These are phyloP conservation scores for Ophiostoma angusticollis DNA, from an alignment of 2,329 filamentous ascomycete genomes.

Conservation along the genomic window DNA sequence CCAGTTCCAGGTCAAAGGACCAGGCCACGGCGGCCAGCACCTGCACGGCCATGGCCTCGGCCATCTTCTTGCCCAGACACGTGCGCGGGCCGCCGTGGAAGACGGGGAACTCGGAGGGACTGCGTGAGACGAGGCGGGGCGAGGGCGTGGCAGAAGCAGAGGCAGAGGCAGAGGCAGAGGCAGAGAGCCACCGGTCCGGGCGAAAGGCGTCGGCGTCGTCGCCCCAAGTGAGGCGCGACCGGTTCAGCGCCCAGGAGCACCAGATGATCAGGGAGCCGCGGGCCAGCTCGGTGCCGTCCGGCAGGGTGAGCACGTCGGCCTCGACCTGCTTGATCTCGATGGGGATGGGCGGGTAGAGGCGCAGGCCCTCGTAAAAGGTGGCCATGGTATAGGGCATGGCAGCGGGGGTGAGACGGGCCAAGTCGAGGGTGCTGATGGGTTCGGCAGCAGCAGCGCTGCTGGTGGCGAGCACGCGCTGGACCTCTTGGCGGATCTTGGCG, in stretches of 20 bases:
- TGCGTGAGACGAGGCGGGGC: constrained; percentile 28
- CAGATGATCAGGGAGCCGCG: constrained; percentile 42
- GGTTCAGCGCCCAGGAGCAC: constrained; percentile 53
- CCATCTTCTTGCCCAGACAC: constrained; percentile 53
- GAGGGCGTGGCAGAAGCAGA: background rate
- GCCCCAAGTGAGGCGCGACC: constrained; percentile 44
- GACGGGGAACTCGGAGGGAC: constrained; percentile 46
- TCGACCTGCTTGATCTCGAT: constrained; percentile 52
- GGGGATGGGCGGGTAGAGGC: constrained; percentile 51
- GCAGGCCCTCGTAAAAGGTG: constrained; percentile 48
- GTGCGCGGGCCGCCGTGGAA: constrained; percentile 51
- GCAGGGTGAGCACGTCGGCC: constrained; percentile 32
- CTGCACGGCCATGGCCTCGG: constrained; percentile 45
- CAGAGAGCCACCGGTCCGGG: constrained; percentile 42
- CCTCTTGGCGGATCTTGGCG: constrained; percentile 30
- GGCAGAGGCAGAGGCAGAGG: background rate
- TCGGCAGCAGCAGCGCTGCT: constrained; percentile 10
- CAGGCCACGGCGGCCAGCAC: constrained; percentile 36
- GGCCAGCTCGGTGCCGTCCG: constrained; percentile 48
- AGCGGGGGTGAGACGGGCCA: constrained; percentile 27
- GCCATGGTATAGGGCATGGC: constrained; percentile 45
- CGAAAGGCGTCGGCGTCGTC: constrained; percentile 40
- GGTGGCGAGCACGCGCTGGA: constrained; percentile 18
- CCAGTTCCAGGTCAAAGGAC: constrained; percentile 37
- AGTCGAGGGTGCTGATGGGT: constrained; percentile 14